A percentile compares a stretch with the other conserved stretches of the same genome.
Conservation (phyloP, 345 rosid genomes). For the Lumnitzera littorea region DNA sequence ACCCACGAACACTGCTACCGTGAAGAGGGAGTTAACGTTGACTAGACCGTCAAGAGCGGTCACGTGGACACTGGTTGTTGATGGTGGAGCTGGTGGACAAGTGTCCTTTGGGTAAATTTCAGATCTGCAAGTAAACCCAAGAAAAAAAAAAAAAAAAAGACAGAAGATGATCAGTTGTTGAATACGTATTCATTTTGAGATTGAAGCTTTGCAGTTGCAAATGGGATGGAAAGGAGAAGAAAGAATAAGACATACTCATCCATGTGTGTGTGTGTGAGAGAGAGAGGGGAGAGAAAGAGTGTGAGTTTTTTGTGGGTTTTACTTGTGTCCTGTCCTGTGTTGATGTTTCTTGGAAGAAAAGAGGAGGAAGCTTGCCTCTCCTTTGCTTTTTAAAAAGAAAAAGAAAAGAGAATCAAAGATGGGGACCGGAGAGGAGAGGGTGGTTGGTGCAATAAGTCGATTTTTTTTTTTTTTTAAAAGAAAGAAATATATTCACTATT, state of each 20-base stretch:
- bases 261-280: conserved; percentile 21
- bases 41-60: conserved; percentile 94
- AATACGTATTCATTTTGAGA: too few relatives aligned
- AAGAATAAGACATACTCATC: conserved; percentile 26
- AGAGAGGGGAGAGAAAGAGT: conserved; percentile 1
- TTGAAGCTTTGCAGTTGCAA: background rate
- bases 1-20: conserved; percentile 93
- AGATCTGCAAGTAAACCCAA: conserved; percentile 35
- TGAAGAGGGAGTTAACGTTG: conserved; percentile 93
- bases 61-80: conserved; percentile 87
- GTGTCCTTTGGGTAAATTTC: conserved; percentile 36
- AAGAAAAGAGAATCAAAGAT: too few relatives aligned
- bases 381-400: too few relatives aligned
- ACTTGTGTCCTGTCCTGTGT: too few relatives aligned
- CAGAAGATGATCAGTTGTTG: background rate
- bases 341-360: too few relatives aligned
- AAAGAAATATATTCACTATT: too few relatives aligned
- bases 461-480: too few relatives aligned
- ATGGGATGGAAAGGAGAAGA: background rate
- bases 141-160: background rate
- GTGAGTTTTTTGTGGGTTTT: too few relatives aligned
- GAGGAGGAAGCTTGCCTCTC: too few relatives aligned
- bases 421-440: too few relatives aligned
- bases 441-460: too few relatives aligned
- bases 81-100: conserved; percentile 15